Base-by-base conservation (phyloP, 768 basidiomycete genomes). In the Cystofilobasidium capitatum region DNA sequence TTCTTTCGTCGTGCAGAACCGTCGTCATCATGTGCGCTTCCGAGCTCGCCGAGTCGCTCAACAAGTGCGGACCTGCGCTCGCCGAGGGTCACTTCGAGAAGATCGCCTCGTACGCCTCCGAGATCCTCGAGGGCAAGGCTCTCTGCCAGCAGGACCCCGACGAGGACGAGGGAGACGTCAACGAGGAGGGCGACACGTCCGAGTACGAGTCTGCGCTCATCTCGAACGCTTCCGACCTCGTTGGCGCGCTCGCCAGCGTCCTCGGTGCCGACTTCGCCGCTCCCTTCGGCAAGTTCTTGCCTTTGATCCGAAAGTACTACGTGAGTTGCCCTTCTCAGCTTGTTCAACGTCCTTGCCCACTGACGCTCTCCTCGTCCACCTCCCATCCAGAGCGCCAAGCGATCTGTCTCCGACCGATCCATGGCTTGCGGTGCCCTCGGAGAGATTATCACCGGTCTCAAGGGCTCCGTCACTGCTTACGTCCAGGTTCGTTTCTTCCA, bases 201-300 rank as follows among this genome's bases (percentile, higher is more conserved):
- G 96, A 99, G 79, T 94, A 91, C 76, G 96, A 99, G 76, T 89
- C 93, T 4, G 89, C 96, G 64, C 82, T 99, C 66, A 88, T 98
- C 74, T 89, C 89, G 33, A 86, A 92, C 31, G 94, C 94, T 33
- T 88, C 88, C 47, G 96, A 99, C 75, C 86, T 99, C 64, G 92
- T 97, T 67, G 86, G 91, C 63, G 83, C 90, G 1, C 80, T 99
- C 70, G 90, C 93, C 37, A 85, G 83, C 67, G 88, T 85, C 10
- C 83, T 94, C n/a, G 92, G 92, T 6, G 70, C 82, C 26, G 89
- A 89, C 76, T 99, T 98, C 73, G 81, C 83, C 14, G 83, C 82
- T 66, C 86, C 88, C 8, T 97, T 98, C 79, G 77, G 77, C 58
- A 83, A 82, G n/a, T 97, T 96, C 85, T 86, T 87, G 78, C 89